Evolutionary conservation across 148 eudicot genomes (phyloP).

Genomic region (Bassia scoparia): DNA sequence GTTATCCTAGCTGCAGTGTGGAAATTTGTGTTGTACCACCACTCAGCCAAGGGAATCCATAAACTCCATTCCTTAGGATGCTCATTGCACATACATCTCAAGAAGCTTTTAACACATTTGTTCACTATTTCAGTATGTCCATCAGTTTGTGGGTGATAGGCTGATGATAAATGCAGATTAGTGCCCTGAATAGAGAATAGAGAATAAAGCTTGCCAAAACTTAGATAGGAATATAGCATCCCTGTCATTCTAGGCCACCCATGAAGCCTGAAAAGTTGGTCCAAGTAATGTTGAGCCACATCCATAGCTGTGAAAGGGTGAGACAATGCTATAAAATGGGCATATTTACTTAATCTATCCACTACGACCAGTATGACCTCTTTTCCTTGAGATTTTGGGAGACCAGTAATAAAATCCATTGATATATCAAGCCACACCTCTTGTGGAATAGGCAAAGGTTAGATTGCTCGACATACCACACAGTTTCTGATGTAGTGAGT

Average conservation of each 20-base stretch:
- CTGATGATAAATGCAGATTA: neutral
- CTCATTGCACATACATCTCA: neutral
- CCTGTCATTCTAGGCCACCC: neutral
- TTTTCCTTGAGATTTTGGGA: no score
- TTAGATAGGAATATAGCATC: neutral
- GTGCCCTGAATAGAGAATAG: neutral
- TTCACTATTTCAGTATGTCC: constrained; percentile 7
- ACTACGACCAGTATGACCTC: no score
- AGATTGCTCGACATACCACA: no score
- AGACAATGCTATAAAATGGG: no score
- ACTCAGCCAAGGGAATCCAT: neutral
- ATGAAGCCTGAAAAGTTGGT: neutral
- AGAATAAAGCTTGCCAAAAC: neutral
- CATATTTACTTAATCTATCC: no score
- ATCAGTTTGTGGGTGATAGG: constrained; percentile 10
- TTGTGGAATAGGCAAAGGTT: no score
- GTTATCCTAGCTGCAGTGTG: neutral
- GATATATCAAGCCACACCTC: no score
- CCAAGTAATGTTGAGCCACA: neutral
- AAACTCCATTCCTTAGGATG: neutral
- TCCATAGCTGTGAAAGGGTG: no score
- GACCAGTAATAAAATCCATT: no score
- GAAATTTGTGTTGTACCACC: constrained; percentile 3
- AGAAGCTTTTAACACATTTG: neutral
- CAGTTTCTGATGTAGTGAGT: no score